Percentiles rank a stretch among this genome's conserved stretches.
Evolutionary conservation across 2,329 filamentous ascomycete species (phyloP).

Genomic region (Huntiella decipiens): DNA sequence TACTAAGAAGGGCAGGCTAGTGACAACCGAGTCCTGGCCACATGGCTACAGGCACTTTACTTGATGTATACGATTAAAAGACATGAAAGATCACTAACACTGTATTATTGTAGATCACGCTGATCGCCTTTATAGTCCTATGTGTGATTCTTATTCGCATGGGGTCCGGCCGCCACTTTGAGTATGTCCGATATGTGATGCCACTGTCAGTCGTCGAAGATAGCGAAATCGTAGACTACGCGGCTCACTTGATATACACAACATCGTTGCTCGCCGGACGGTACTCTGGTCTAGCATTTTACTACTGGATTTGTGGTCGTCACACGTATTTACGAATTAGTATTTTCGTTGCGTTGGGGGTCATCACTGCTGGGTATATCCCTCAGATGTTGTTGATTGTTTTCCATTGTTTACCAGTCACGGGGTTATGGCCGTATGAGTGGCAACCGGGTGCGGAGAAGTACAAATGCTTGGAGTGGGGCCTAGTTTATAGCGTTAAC

Average conservation of each 20-base stretch:
- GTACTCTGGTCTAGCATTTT: conserved; percentile 32
- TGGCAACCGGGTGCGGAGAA: conserved; percentile 22
- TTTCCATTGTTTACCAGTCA: conserved; percentile 32
- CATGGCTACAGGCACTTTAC: too few relatives aligned
- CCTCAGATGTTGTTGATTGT: conserved; percentile 30
- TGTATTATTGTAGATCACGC: conserved; percentile 16
- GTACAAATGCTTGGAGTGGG: conserved; percentile 30
- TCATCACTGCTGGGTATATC: conserved; percentile 25
- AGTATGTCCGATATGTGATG: conserved; percentile 28
- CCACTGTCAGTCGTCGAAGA: conserved; percentile 21
- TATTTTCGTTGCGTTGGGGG: conserved; percentile 19
- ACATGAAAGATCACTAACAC: neutral
- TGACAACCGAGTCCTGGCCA: too few relatives aligned
- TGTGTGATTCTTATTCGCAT: conserved; percentile 26
- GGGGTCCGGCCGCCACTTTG: conserved; percentile 28
- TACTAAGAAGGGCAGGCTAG: neutral
- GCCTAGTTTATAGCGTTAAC: conserved; percentile 31
- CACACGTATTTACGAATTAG: conserved; percentile 19
- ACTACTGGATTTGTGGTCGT: conserved; percentile 25
- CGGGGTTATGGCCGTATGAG: conserved; percentile 30
- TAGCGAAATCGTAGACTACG: conserved; percentile 29
- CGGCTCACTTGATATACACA: conserved; percentile 32
- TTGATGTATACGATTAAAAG: neutral
- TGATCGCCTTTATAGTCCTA: conserved; percentile 25
- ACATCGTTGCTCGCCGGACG: conserved; percentile 29